Evolutionary conservation across 345 rosid genomes (phyloP).

Genomic region (Hibiscus syriacus): DNA sequence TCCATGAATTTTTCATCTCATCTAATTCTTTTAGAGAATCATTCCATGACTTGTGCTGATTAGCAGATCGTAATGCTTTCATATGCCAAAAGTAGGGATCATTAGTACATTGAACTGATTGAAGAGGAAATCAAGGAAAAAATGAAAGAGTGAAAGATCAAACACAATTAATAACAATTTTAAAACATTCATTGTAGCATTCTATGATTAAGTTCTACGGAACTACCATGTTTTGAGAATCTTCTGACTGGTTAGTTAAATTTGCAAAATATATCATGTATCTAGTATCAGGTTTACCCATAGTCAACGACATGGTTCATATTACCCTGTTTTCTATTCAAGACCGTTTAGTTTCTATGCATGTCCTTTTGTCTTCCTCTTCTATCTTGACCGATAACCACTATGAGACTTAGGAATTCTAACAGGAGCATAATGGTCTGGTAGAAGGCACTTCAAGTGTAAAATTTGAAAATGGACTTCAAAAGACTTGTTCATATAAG

Average conservation of each 20-base stretch:
- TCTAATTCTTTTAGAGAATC: conserved; percentile 33
- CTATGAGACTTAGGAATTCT: neutral
- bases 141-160: neutral
- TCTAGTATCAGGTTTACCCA: neutral
- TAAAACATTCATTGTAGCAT: neutral
- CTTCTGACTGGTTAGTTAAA: neutral
- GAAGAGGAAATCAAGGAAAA: conserved; percentile 7
- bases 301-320: neutral
- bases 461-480: neutral
- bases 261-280: neutral
- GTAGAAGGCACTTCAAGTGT: neutral
- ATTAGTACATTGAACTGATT: neutral
- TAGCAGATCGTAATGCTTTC: conserved; percentile 40
- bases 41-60: conserved; percentile 27
- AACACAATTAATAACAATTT: neutral
- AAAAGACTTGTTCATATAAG: neutral
- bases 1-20: conserved; percentile 28
- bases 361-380: neutral
- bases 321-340: neutral
- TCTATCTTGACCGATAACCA: neutral
- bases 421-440: neutral
- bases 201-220: neutral
- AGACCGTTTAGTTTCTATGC: neutral
- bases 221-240: neutral
- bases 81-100: conserved; percentile 17